These are phyloP conservation scores for Tilletia indica DNA, from an alignment of 1,284 basidiomycete genomes.

Conservation along the genomic window DNA sequence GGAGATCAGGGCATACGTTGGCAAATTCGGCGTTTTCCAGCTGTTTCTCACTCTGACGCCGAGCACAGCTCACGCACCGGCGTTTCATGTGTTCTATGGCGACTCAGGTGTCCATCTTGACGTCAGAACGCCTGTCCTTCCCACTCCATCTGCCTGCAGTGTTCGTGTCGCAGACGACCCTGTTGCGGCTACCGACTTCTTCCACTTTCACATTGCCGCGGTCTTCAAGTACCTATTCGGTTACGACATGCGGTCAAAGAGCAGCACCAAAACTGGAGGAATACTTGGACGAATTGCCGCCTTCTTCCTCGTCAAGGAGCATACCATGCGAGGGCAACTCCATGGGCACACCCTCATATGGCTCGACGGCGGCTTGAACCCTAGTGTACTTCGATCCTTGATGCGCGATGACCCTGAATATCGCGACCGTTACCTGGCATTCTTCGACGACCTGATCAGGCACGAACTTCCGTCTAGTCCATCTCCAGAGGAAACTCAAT, in stretches of 20 bases:
- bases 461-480: neutral
- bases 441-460: neutral
- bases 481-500: no score
- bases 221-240: conserved; percentile 3
- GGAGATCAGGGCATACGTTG: neutral
- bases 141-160: neutral
- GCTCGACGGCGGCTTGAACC: neutral
- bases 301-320: neutral
- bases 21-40: neutral
- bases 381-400: neutral
- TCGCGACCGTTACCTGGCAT: neutral
- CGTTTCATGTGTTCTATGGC: neutral
- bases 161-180: neutral
- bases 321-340: conserved; percentile 1
- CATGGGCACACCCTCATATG: neutral
- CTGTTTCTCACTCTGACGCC: neutral
- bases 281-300: neutral
- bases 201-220: neutral
- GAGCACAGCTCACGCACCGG: neutral
- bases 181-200: neutral
- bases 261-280: neutral
- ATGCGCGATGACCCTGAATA: neutral
- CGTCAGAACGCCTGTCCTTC: neutral
- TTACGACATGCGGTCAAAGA: neutral
- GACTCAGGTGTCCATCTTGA: neutral